Evolutionary conservation across 2,329 filamentous ascomycete genomes (phyloP), one percentile per base, ranked within the genome.

Genomic region (Apiospora hydei): DNA sequence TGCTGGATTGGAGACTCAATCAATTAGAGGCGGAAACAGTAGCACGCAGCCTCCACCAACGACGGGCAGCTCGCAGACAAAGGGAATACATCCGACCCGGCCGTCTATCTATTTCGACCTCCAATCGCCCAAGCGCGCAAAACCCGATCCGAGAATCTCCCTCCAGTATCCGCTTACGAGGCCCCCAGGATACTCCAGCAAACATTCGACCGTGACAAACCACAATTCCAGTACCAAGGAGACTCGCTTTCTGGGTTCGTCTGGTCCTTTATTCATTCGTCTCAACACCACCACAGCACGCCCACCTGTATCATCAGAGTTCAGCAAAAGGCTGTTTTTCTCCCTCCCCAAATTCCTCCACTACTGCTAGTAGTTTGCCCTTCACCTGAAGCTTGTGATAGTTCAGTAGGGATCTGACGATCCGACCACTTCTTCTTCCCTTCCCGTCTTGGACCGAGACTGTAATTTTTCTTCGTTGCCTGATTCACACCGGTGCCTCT

Each of bases 311-410:
- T 64, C 57, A 64, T 41, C 57, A 64, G 57, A 64, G 57, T 64
- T 64, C 57, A 64, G 34, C 57, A 14, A 64, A 64, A 41, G 57
- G 34, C 34, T 41, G 34, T 61, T 61, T 34, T 61, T 64, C 26
- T n/a, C 34, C 18, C 18, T 41, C 57, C 41, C 34, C 34, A n/a
- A 64, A 21, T 64, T 34, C 57, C 57, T 64, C 57, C 34, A 38
- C 34, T 38, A 38, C 34, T 38, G 7, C 5, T 38, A 5, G 34
- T 41, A 64, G 57, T 64, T 30, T 30, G 26, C 34, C 57, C 57
- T 64, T 64, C 57, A 41, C 57, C 57, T 64, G 57, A 64, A 41
- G 57, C 57, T 64, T 64, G 57, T 64, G 57, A 41, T 41, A 64
- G 57, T 64, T 64, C 18, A 64, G 57, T 64, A 34, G 57, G 57